A percentile compares a stretch with the other conserved stretches of the same genome.
phyloP scores from a whole-genome alignment of 1,284 basidiomycete species.

The Coniophora puteana region DNA sequence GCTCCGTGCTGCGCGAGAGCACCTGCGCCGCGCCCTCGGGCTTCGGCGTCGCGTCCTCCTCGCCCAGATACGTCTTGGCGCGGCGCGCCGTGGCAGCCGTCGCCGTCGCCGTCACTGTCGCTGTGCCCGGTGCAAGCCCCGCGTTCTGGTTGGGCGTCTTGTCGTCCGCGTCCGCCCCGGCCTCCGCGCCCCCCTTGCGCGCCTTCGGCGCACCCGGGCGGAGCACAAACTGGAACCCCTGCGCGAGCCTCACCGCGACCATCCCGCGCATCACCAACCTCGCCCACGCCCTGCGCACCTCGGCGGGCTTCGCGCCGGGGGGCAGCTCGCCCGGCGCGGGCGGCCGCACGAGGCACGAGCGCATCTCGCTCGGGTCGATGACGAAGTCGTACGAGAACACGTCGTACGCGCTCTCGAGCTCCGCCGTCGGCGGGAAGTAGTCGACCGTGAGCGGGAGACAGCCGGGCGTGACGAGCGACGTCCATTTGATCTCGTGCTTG shows the following conservation, averaged over 20 bases:
- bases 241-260: conserved; percentile 87
- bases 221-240: conserved; percentile 96
- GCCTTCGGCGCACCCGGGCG: no score
- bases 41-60: conserved; percentile 52
- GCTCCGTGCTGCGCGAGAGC: conserved; percentile 59
- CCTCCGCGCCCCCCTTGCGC: no score
- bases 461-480: conserved; percentile 75
- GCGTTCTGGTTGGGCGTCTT: no score
- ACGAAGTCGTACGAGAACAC: conserved; percentile 81
- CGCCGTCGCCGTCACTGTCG: no score
- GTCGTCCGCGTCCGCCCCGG: conserved; percentile 23
- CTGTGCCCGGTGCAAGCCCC: conserved; percentile 23
- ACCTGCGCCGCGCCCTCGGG: conserved; percentile 72
- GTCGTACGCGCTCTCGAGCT: conserved; percentile 78
- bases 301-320: conserved; percentile 44
- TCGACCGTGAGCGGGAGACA: conserved; percentile 95
- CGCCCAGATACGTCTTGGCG: conserved; percentile 51
- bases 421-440: conserved; percentile 74
- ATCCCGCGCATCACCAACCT: conserved; percentile 90
- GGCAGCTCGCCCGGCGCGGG: no score
- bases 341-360: conserved; percentile 74
- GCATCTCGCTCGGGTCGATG: conserved; percentile 73
- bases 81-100: conserved; percentile 44
- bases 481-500: conserved; percentile 93
- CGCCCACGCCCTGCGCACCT: conserved; percentile 68